Percentiles rank a stretch among this genome's conserved stretches.
Conservation (phyloP, 805 yeast species). For the Zygotorulaspora florentina region DNA sequence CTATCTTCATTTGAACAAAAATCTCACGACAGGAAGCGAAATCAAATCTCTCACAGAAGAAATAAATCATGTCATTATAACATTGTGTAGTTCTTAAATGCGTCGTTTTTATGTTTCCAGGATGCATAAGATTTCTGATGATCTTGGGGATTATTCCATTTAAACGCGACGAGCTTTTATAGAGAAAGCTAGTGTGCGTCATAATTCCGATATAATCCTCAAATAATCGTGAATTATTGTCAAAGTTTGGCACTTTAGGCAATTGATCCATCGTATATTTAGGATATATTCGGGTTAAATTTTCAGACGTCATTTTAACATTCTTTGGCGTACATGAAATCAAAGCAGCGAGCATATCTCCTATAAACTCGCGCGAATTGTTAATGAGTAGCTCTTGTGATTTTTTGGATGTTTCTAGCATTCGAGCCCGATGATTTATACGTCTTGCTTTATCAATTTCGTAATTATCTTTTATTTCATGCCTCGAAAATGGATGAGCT, state of each 20-base stretch:
- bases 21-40: constrained; percentile 40
- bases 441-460: constrained; percentile 17
- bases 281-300: constrained; percentile 15
- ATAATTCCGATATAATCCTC: constrained; percentile 35
- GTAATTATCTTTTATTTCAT: constrained; percentile 21
- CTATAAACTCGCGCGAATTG: constrained; percentile 16
- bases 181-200: constrained; percentile 38
- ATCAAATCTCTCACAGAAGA: constrained; percentile 38
- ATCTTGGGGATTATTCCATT: constrained; percentile 40
- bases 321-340: constrained; percentile 11
- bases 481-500: constrained; percentile 25
- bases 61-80: constrained; percentile 40
- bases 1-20: constrained; percentile 39
- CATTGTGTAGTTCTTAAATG: constrained; percentile 31
- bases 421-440: constrained; percentile 8
- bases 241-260: constrained; percentile 37
- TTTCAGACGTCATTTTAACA: constrained; percentile 17
- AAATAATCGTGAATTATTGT: constrained; percentile 24
- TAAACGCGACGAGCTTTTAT: constrained; percentile 35
- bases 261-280: constrained; percentile 31
- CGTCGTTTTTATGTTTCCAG: constrained; percentile 34
- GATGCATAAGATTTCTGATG: constrained; percentile 39
- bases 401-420: constrained; percentile 7
- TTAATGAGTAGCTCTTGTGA: constrained; percentile 11
- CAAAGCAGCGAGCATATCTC: constrained; percentile 15